These are phyloP conservation scores for Trichoderma cornu-damae DNA, from an alignment of 2,329 filamentous ascomycete species.

Conservation along the genomic window DNA sequence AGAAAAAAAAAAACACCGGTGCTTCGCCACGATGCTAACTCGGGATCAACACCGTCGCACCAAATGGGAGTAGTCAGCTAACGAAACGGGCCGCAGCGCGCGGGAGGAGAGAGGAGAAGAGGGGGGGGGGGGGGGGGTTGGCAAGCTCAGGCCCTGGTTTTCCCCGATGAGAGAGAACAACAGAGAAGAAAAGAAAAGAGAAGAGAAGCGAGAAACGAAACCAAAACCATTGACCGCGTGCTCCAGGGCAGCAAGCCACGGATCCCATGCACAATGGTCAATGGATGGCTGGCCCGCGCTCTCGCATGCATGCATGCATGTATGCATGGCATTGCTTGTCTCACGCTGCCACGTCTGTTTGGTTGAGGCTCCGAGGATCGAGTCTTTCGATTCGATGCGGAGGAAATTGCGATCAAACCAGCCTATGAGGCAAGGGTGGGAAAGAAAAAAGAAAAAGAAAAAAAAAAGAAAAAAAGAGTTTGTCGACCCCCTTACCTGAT, in stretches of 20 bases:
- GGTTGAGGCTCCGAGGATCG: slow-evolving; percentile 5
- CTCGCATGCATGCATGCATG: not conserved
- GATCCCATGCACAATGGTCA: not conserved
- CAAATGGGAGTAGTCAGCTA: not conserved
- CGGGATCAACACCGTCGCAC: not conserved
- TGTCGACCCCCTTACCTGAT: slow-evolving; percentile 2
- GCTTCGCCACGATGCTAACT: slow-evolving; percentile 13
- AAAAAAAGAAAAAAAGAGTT: not conserved
- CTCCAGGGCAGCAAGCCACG: not conserved
- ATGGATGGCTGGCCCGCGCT: not conserved
- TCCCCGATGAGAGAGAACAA: too few relatives aligned
- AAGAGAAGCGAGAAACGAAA: not conserved
- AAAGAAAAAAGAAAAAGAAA: too few relatives aligned
- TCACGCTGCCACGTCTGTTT: not conserved
- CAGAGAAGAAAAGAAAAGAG: not conserved
- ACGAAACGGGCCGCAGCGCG: slow-evolving; percentile 5
- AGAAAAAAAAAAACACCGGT: not conserved
- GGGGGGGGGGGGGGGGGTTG: not conserved
- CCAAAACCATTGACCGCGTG: not conserved
- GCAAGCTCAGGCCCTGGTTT: not conserved
- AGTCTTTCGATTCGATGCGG: slow-evolving; percentile 15
- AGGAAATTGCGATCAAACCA: slow-evolving; percentile 12
- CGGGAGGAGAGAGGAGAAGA: too few relatives aligned
- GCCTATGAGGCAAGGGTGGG: not conserved
- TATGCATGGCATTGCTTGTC: not conserved